Percentiles rank a stretch among this genome's conserved stretches.
These are phyloP conservation scores for Coemansia reversa DNA, from an alignment of 192 early-diverging fungal species.

Conservation along the genomic window DNA sequence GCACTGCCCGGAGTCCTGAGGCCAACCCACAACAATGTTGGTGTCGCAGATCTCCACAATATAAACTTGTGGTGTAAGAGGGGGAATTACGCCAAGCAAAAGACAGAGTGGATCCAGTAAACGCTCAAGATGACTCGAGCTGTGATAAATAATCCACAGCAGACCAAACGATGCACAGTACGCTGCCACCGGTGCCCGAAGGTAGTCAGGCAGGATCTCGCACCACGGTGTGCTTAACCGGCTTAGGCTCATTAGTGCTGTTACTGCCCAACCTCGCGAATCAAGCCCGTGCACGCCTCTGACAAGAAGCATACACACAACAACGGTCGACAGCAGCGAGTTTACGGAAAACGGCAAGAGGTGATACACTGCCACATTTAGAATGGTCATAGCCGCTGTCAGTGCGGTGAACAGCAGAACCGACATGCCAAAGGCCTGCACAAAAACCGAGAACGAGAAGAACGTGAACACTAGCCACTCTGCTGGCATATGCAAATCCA, in stretches of 20 bases:
- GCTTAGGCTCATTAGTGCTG: slow-evolving; percentile 37
- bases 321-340: slow-evolving; percentile 41
- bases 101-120: slow-evolving; percentile 38
- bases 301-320: slow-evolving; percentile 53
- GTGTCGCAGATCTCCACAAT: slow-evolving; percentile 32
- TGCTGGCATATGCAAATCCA: slow-evolving; percentile 43
- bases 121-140: slow-evolving; percentile 36
- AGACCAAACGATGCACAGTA: slow-evolving; percentile 52
- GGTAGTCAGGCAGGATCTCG: slow-evolving; percentile 38
- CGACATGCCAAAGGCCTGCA: slow-evolving; percentile 53
- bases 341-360: slow-evolving; percentile 28
- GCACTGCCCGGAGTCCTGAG: not conserved
- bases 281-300: slow-evolving; percentile 47
- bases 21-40: slow-evolving; percentile 30
- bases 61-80: slow-evolving; percentile 29
- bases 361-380: slow-evolving; percentile 41
- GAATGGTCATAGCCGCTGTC: slow-evolving; percentile 34
- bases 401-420: slow-evolving; percentile 40
- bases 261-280: slow-evolving; percentile 43
- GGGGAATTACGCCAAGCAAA: slow-evolving; percentile 41
- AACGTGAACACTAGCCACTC: slow-evolving; percentile 54
- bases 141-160: slow-evolving; percentile 47
- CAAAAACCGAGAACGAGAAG: slow-evolving; percentile 54
- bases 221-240: slow-evolving; percentile 47
- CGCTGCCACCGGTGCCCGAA: slow-evolving; percentile 47